These are phyloP conservation scores for Exophiala bonariae DNA, from an alignment of 2,329 filamentous ascomycete genomes.

Conservation along the genomic window DNA sequence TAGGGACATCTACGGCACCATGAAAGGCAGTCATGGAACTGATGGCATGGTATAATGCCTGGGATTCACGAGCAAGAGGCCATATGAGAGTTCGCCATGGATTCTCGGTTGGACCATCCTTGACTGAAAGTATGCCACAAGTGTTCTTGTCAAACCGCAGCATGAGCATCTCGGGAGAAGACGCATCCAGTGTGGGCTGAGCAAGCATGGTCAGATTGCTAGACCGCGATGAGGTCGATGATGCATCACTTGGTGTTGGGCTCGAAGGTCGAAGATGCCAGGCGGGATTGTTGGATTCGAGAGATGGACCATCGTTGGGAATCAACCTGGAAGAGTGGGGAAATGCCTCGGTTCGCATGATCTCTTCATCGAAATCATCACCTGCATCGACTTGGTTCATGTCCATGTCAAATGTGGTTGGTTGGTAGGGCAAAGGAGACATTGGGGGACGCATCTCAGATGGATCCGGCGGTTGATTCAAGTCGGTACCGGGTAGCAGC, in stretches of 20 bases:
- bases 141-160: constrained; percentile 65
- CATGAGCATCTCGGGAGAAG: constrained; percentile 62
- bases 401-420: constrained; percentile 27
- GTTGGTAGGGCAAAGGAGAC: constrained; percentile 30
- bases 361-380: constrained; percentile 59
- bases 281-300: constrained; percentile 4
- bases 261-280: constrained; percentile 30
- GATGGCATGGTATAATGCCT: constrained; percentile 67
- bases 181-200: constrained; percentile 50
- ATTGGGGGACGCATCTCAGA: constrained; percentile 30
- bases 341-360: constrained; percentile 40
- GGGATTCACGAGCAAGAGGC: constrained; percentile 64
- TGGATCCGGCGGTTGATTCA: constrained; percentile 41
- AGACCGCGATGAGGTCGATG: constrained; percentile 31
- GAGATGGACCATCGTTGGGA: constrained; percentile 9
- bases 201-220: constrained; percentile 26
- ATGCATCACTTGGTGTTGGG: constrained; percentile 36
- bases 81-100: constrained; percentile 71
- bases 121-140: constrained; percentile 69
- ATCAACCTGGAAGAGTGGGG: constrained; percentile 2
- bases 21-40: constrained; percentile 71
- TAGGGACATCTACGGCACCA: constrained; percentile 46
- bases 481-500: constrained; percentile 49
- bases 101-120: constrained; percentile 68
- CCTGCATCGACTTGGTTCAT: constrained; percentile 32